Percentiles rank a stretch among this genome's conserved stretches.
These are phyloP conservation scores for Niveomyces coronatus DNA, from an alignment of 2,329 filamentous ascomycete species.

Conservation along the genomic window DNA sequence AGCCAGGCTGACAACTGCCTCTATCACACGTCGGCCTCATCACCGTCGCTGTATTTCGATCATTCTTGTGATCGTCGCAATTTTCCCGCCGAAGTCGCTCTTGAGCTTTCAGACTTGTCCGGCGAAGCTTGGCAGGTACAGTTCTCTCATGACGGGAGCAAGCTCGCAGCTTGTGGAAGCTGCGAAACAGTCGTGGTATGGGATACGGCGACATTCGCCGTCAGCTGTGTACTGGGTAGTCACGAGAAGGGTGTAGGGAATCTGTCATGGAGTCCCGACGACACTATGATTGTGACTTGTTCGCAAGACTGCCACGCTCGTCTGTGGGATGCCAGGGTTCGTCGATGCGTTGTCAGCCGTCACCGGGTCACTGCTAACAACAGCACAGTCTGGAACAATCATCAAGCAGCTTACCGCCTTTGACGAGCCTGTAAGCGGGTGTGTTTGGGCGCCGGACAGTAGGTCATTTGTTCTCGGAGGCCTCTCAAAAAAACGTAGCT, in stretches of 20 bases:
- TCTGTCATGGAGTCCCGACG: constrained; percentile 85
- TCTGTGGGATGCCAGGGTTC: constrained; percentile 63
- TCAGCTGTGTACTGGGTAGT: constrained; percentile 51
- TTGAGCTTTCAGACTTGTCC: constrained; percentile 61
- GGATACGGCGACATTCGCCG: constrained; percentile 59
- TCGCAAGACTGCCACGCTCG: constrained; percentile 62
- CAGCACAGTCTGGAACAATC: constrained; percentile 47
- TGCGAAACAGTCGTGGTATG: constrained; percentile 72
- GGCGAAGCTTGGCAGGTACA: constrained; percentile 88
- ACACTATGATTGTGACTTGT: constrained; percentile 76
- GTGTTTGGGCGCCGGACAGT: constrained; percentile 78
- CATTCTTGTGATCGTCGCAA: constrained; percentile 71
- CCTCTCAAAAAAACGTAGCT: constrained; percentile 53
- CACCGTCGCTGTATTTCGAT: constrained; percentile 81
- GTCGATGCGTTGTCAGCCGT: constrained; percentile 16
- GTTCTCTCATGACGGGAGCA: constrained; percentile 80
- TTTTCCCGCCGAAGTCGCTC: constrained; percentile 64
- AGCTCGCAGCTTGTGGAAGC: constrained; percentile 71
- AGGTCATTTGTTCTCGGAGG: constrained; percentile 70
- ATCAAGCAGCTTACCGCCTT: constrained; percentile 59
- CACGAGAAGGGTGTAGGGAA: constrained; percentile 67
- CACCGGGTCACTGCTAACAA: constrained; percentile 13
- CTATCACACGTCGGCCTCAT: constrained; percentile 72
- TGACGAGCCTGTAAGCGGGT: constrained; percentile 76
- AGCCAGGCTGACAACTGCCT: constrained; percentile 74